Percentiles rank a stretch among this genome's conserved stretches.
phyloP scores from a whole-genome alignment of 352 stramenopile species.

The Phytophthora melonis region DNA sequence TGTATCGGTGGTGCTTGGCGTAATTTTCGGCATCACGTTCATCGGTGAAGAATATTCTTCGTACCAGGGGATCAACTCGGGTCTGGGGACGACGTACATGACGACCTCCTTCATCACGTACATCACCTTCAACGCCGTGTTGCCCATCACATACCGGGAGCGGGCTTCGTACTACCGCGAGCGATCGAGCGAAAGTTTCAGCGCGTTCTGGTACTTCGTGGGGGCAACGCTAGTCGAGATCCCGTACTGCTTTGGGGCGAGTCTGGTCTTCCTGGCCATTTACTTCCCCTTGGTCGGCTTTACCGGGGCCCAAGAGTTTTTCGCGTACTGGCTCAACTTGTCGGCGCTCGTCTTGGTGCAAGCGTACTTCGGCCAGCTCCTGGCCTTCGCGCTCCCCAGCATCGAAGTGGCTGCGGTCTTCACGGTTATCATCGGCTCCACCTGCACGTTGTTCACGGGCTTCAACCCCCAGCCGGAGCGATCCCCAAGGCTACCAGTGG shows the following conservation, averaged over 20 bases:
- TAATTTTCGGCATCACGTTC: constrained; percentile 22
- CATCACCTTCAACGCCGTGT: constrained; percentile 32
- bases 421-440: constrained; percentile 42
- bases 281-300: constrained; percentile 23
- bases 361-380: constrained; percentile 54
- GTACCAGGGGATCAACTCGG: constrained; percentile 40
- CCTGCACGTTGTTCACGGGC: constrained; percentile 53
- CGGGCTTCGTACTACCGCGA: constrained; percentile 25
- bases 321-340: constrained; percentile 57
- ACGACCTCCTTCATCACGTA: constrained; percentile 43
- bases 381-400: constrained; percentile 49
- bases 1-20: constrained; percentile 9
- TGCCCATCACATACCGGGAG: constrained; percentile 49
- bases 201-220: constrained; percentile 28
- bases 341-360: constrained; percentile 52
- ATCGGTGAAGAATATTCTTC: constrained; percentile 33
- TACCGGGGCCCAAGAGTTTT: constrained; percentile 20
- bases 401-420: constrained; percentile 42
- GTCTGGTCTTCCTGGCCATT: constrained; percentile 25
- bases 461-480: constrained; percentile 37
- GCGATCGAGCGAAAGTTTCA: constrained; percentile 18
- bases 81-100: constrained; percentile 80
- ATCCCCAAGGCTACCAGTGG: constrained; percentile 45
- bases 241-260: constrained; percentile 24
- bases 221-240: constrained; percentile 24